Evolutionary conservation across 2,329 filamentous ascomycete genomes (phyloP), one percentile per base, ranked within the genome.

Genomic region (Madurella mycetomatis): DNA sequence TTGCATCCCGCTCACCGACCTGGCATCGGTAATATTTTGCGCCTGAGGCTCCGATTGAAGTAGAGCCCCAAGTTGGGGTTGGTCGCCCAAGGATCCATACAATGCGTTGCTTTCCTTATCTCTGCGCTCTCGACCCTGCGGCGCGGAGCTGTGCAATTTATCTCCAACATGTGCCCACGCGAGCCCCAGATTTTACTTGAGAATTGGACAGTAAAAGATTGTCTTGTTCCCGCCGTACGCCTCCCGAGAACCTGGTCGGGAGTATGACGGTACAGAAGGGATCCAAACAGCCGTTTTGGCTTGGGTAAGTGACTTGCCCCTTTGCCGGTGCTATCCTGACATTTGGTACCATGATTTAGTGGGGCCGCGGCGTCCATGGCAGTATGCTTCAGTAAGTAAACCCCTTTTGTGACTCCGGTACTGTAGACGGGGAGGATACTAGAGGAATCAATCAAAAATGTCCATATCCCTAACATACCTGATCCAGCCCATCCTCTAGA

Each of bases 311-410:
- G 9, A 13, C 12, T 19, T 46, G 12, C 39, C 42, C 34, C 17
- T 18, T 30, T 25, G 9, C 16, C 3, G 5, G 40, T 25, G 9
- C 2, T 39, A 40, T 16, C 17, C 18, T 32, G 41, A 37, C 25
- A 13, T 31, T 47, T n/a, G 30, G n/a, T 25, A 48, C 48, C 41
- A 25, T 15, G 37, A 15, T n/a, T 39, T 46, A 62, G 60, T 40
- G 59, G 60, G 44, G 60, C 60, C 5, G 60, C 60, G 34, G 60
- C 60, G 30, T 62, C 60, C 17, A 59, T 62, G 55, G 59, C 60
- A 43, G 60, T 62, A 12, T 61, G 60, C 51, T 62, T 62, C 50
- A 62, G 59, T 62, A 57, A 43, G 60, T 58, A 25, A 30, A 50
- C 25, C 31, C 47, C 19, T 17, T 15, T 17, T 17, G 5, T 16